Evolutionary conservation across 2,329 filamentous ascomycete species (phyloP), one percentile per base, ranked within the genome.

Genomic region (Apiospora marii): DNA sequence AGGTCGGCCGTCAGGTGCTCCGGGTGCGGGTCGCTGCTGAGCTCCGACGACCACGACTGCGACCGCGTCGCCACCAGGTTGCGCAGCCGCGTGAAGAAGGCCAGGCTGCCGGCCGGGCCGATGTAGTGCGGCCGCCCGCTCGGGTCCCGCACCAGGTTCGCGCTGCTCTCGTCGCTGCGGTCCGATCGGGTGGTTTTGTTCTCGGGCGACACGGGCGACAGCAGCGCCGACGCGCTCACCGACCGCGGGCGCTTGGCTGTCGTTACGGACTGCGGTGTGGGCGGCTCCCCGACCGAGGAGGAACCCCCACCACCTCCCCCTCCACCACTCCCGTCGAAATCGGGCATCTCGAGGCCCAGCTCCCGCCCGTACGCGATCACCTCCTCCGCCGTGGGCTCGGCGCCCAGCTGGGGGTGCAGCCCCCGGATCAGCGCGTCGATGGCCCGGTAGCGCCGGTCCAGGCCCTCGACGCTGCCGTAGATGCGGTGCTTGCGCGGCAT

Each of bases 401-500:
- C 78, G 71, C 84, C 82, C 48, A 82, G 77, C 22, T 83, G 74
- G 4, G 84, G 83, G 67, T 84, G 85, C 1, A 85, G 72, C 0
- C 83, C 83, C 69, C 83, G 82, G 58, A 85, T 79, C 61, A 85
- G 68, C 22, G 83, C 79, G 74, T 85, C 83, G 14, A 85, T 78
- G 3, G 84, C 83, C 61, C 84, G 79, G 73, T 84, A 85, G 41
- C 84, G 79, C 43, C 83, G 77, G 68, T 83, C 84, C 61, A 85
- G 77, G n/a, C 83, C 84, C 73, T 85, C 84, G 8, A 85, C 82
- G 72, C 84, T 85, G 22, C 84, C 84, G 71, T 85, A 85, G 14
- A 85, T 83, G 46, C 84, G 78, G 51, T 84, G 83, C 74, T 85
- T 85, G 34, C 84, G 81, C 7, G 84, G 84, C 48, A 85, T 77